phyloP scores from a whole-genome alignment of 257 asterid genomes.

The Capsicum rhomboideum region DNA sequence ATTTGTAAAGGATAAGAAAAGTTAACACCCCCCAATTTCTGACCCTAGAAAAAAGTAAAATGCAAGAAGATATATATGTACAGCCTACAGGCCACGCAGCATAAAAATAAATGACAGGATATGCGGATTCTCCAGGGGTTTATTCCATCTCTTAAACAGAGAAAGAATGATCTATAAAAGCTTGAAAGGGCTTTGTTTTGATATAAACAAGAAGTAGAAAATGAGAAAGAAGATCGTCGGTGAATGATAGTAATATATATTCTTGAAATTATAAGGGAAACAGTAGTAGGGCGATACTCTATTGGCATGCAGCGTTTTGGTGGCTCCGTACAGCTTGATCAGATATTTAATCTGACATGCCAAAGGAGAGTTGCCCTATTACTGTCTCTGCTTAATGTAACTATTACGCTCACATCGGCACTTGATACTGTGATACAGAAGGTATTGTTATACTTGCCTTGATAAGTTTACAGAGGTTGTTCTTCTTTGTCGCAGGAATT shows the following conservation, averaged over 20 bases:
- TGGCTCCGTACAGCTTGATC: too few relatives aligned
- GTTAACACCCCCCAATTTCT: background rate
- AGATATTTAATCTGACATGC: too few relatives aligned
- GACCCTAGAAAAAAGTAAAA: background rate
- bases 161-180: background rate
- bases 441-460: background rate
- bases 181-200: background rate
- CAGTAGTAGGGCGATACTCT: slow-evolving; percentile 35
- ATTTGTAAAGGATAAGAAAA: too few relatives aligned
- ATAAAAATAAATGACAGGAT: slow-evolving; percentile 13
- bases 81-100: background rate
- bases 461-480: too few relatives aligned
- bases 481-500: too few relatives aligned
- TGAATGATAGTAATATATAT: background rate
- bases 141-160: slow-evolving; percentile 10
- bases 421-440: background rate
- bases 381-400: slow-evolving; percentile 30
- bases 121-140: slow-evolving; percentile 29
- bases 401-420: too few relatives aligned
- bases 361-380: slow-evolving; percentile 4
- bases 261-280: slow-evolving; percentile 18
- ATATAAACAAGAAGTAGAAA: background rate
- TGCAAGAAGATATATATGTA: background rate
- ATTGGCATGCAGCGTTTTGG: slow-evolving; percentile 28
- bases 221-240: background rate